Base-by-base conservation (phyloP, 2,329 filamentous ascomycete genomes). In the Colletotrichum cuscutae region DNA sequence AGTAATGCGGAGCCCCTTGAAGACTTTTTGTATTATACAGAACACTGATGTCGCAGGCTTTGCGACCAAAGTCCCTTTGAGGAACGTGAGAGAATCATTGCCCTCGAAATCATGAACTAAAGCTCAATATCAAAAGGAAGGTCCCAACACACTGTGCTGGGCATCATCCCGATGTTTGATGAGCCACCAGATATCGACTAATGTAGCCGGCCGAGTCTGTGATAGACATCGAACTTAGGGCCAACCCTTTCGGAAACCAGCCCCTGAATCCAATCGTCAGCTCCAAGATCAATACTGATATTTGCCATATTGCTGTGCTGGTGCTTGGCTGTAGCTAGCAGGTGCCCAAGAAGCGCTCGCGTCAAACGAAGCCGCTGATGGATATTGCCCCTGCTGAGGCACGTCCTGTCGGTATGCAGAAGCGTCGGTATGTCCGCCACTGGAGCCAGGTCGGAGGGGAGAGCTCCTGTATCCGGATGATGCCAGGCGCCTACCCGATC, bases 391-490 rank as follows among this genome's bases (percentile, higher is more conserved):
- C n/a, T 66, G 49, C 30, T 68, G 68, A 3, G 74, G 64, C 56
- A 37, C 60, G 37, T 65, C 69, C 7, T 74, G 75, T 11, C 67
- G 77, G 68, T 82, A 84, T 4, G 76, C 74, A 37, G 83, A 80
- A 6, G 84, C 83, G 68, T 87, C 85, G 49, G 84, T 85, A 4
- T 60, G 63, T 28, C 81, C 82, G 35, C 83, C 83, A 32, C 81
- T 83, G 6, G 84, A 84, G 5, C 86, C 87, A 3, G 87, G 85
- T 13, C 88, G 84, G 65, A 89, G 81, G 5, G 87, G 86, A 1
- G 86, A 88, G 77, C 86, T 88, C 68, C 87, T 84, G 78, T 89
- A 89, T 1, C 83, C 83, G 7, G 81, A 81, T 52, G 83, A 77
- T 35, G 81, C 78, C 35, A 86, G 76, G 28, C 84, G 83, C 37